Base-by-base conservation (phyloP, 1,284 basidiomycete species). In the Austroboletus niveus region DNA sequence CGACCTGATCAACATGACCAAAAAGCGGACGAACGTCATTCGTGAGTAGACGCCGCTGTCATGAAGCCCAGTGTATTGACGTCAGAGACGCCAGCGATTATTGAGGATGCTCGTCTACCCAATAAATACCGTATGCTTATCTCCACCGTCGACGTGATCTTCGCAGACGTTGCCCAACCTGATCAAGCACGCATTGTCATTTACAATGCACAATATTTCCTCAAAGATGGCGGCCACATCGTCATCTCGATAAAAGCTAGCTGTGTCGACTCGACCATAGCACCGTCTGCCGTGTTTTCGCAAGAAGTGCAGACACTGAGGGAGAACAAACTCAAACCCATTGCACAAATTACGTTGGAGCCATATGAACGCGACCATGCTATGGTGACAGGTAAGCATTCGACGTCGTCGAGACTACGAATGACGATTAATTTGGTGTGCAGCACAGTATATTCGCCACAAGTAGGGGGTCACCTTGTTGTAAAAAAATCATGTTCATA, bases 201-300 rank as follows among this genome's bases (percentile, higher is more conserved):
- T 41, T 81, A 89, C 70, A 99, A 99, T 74, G 92, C 96, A 1
- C 89, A 98, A 64, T 88, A 89, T 71, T 99, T 99, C 87, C 81
- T 99, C 59, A 98, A 97, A 75, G 89, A 97, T 72, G 85, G 83
- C 41, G 96, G 97, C 5, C 92, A 97, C 65, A 81, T 86, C 60
- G 85, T 99, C 64, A 95, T 99, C 65, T 98, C 95, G 53, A 98
- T 99, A 85, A 99, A 99, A 80, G 97, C 97, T 45, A 95, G 92
- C 69, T 99, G 96, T 81, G 92, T 99, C 73, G 97, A 99, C 74
- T 98, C 94, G 48, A 98, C 95, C 29, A 84, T 84, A 5, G 84
- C 91, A 2, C 87, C 96, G 15, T 93, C 94, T 60, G 87, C 86
- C 24, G 91, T 98, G 39, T 99, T 98, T 64, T 89, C 92, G 4